phyloP scores from a whole-genome alignment of 1,139 yeast species.

The Kodamaea arcana region DNA sequence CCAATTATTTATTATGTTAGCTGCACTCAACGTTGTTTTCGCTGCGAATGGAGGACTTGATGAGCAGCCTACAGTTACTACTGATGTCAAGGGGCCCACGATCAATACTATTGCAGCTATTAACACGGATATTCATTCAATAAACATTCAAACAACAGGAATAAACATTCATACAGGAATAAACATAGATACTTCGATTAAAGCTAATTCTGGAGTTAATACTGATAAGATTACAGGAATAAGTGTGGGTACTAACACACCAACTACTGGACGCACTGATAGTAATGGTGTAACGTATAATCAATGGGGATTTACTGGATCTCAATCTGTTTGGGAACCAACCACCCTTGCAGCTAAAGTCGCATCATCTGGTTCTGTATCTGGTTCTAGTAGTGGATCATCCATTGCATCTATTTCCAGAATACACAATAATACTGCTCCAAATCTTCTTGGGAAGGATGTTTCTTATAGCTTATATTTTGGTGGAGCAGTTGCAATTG shows the following conservation, averaged over 20 bases:
- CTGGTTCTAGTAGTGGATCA: slow-evolving; percentile 1
- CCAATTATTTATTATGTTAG: neutral
- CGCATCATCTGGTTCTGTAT: neutral
- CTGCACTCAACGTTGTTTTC: neutral
- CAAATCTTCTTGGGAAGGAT: slow-evolving; percentile 3
- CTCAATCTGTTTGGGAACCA: slow-evolving; percentile 34
- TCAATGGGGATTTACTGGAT: slow-evolving; percentile 44
- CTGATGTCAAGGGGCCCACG: too few species aligned
- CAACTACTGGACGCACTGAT: slow-evolving; percentile 9
- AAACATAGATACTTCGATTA: neutral
- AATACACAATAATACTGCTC: slow-evolving; percentile 1
- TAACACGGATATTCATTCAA: too few species aligned
- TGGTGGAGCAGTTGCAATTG: slow-evolving; percentile 2
- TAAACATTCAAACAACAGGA: neutral
- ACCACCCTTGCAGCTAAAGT: slow-evolving; percentile 7
- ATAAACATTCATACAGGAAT: neutral
- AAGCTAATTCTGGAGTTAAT: neutral
- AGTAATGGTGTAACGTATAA: slow-evolving; percentile 24
- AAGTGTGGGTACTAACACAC: slow-evolving; percentile 11
- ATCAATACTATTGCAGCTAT: neutral
- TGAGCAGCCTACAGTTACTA: slow-evolving; percentile 1
- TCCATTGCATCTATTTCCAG: slow-evolving; percentile 1
- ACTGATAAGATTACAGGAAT: neutral
- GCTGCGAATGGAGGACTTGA: slow-evolving; percentile 1
- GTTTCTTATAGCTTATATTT: slow-evolving; percentile 2